Conservation (phyloP, 768 basidiomycete species). For the Psilocybe sp. region DNA sequence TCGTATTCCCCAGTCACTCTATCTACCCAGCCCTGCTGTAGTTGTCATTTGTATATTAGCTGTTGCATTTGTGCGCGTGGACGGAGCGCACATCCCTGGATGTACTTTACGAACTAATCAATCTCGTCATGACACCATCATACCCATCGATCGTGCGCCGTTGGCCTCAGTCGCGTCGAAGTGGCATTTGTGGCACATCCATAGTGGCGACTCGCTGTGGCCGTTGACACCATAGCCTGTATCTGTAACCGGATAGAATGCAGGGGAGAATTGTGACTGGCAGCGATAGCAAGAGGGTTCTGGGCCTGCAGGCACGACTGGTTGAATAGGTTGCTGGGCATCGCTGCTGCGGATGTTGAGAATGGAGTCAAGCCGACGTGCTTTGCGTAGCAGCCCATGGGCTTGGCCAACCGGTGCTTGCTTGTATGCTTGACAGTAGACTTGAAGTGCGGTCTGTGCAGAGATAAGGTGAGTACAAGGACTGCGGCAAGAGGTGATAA, state of each 20-base stretch:
- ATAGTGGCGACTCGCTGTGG: conserved; percentile 19
- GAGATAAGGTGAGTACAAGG: conserved; percentile 2
- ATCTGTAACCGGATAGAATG: conserved; percentile 52
- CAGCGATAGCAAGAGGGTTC: conserved; percentile 60
- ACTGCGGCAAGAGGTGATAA: background rate
- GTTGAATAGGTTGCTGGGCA: conserved; percentile 16
- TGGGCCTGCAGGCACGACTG: conserved; percentile 16
- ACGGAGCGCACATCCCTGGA: conserved; percentile 26
- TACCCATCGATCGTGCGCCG: conserved; percentile 26
- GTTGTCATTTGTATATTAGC: conserved; percentile 30
- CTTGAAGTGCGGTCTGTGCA: conserved; percentile 81
- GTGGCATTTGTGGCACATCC: conserved; percentile 49
- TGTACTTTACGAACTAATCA: conserved; percentile 29
- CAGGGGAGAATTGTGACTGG: conserved; percentile 69
- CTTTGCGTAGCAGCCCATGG: conserved; percentile 87
- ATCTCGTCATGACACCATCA: conserved; percentile 34
- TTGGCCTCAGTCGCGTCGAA: conserved; percentile 30
- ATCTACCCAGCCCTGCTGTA: conserved; percentile 17
- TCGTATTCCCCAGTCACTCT: conserved; percentile 18
- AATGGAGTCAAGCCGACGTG: conserved; percentile 75
- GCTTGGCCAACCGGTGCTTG: conserved; percentile 68
- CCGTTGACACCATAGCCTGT: conserved; percentile 9
- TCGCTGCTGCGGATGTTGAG: conserved; percentile 47
- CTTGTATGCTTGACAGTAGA: conserved; percentile 85
- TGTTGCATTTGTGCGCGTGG: conserved; percentile 21